Evolutionary conservation across 495 filamentous ascomycete genomes (phyloP).

Genomic region (Platismatia glauca): DNA sequence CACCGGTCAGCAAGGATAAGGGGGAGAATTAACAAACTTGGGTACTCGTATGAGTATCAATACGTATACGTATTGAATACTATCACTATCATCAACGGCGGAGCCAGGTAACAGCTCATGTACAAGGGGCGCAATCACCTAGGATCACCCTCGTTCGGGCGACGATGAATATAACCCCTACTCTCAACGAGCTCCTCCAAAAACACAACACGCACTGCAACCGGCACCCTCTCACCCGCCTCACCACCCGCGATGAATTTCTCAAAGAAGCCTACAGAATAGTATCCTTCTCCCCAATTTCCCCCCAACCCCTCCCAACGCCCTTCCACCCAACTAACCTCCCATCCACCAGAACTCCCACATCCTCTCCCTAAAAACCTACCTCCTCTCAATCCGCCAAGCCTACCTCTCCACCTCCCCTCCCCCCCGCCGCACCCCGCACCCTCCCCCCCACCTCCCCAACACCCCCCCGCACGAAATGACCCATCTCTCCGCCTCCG

Average conservation of each 20-base stretch:
- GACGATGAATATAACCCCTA: conserved; percentile 25
- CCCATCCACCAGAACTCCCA: conserved; percentile 63
- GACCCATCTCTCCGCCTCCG: conserved; percentile 50
- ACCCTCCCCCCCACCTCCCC: conserved; percentile 28
- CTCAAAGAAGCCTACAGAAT: conserved; percentile 94
- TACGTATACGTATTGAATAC: too few species aligned
- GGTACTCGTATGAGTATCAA: too few species aligned
- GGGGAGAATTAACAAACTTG: too few species aligned
- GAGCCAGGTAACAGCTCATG: too few species aligned
- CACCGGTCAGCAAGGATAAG: too few species aligned
- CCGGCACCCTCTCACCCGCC: conserved; percentile 30
- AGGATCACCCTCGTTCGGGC: not conserved
- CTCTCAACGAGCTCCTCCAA: conserved; percentile 47
- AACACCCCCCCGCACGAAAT: conserved; percentile 26
- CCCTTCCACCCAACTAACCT: conserved; percentile 8
- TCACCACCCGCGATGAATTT: conserved; percentile 69
- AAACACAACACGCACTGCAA: conserved; percentile 42
- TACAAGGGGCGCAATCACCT: too few species aligned
- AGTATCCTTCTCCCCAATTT: conserved; percentile 36
- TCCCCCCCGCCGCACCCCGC: conserved; percentile 38
- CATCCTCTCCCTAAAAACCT: conserved; percentile 62
- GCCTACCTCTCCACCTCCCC: conserved; percentile 76
- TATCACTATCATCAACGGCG: too few species aligned
- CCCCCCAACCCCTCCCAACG: conserved; percentile 6
- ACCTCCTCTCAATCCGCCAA: conserved; percentile 75